Percentiles rank a stretch among this genome's conserved stretches.
phyloP scores from a whole-genome alignment of 2,329 filamentous ascomycete species.

The Fusarium graminum region DNA sequence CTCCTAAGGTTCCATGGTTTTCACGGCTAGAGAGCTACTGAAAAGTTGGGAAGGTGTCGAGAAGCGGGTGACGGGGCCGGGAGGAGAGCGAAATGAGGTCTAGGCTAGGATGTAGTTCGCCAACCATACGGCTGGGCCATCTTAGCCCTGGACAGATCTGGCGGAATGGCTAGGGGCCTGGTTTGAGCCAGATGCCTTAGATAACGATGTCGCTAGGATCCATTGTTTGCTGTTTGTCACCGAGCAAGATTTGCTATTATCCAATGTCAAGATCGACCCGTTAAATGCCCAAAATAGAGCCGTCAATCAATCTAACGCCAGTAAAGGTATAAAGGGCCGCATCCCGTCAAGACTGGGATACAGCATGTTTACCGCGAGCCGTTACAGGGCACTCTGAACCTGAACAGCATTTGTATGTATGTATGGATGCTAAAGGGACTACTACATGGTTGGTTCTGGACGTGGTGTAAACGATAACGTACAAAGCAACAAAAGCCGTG shows the following conservation, averaged over 20 bases:
- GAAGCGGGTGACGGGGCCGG: conserved; percentile 49
- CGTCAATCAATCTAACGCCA: conserved; percentile 21
- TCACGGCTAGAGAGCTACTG: conserved; percentile 42
- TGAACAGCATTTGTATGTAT: not conserved
- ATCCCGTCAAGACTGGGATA: conserved; percentile 35
- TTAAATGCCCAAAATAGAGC: conserved; percentile 31
- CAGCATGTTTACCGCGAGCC: not conserved
- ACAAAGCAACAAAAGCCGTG: conserved; percentile 11
- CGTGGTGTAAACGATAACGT: conserved; percentile 15
- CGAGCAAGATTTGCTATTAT: too few species aligned
- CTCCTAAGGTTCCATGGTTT: conserved; percentile 16
- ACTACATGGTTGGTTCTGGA: conserved; percentile 10
- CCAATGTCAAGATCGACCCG: conserved; percentile 14
- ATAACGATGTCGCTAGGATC: conserved; percentile 39
- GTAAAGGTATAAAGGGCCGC: conserved; percentile 43
- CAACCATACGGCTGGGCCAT: conserved; percentile 49
- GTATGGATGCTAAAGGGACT: not conserved
- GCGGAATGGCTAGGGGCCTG: conserved; percentile 17
- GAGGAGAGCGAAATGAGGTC: conserved; percentile 49
- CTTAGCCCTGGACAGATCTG: conserved; percentile 47
- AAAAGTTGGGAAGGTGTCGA: conserved; percentile 49
- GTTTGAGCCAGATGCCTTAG: conserved; percentile 31
- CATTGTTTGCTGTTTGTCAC: conserved; percentile 15
- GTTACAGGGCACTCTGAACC: too few species aligned
- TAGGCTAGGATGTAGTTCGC: conserved; percentile 45